Conservation (phyloP, 2,329 filamentous ascomycete species). For the Pestalotiopsis sp. region DNA sequence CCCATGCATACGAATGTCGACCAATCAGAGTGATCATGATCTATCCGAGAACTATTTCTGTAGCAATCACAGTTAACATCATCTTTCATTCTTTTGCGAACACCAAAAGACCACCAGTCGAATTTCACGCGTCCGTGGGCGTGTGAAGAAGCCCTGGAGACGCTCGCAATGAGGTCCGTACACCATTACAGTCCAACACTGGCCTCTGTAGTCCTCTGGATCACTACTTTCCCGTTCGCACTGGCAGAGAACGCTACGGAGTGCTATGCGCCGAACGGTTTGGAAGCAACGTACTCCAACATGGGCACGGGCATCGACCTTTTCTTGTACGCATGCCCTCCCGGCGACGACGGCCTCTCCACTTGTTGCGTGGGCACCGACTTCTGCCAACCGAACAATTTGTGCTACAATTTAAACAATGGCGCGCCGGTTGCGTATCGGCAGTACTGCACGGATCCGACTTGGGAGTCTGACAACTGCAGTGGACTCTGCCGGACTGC, state of each 20-base stretch:
- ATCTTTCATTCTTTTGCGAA: neutral
- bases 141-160: neutral
- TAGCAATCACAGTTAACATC: neutral
- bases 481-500: neutral
- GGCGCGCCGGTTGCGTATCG: neutral
- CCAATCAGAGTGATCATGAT: neutral
- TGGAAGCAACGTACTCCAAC: neutral
- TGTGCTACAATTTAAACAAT: neutral
- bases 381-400: neutral
- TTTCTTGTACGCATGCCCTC: neutral
- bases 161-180: neutral
- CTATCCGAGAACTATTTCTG: neutral
- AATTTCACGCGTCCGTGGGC: neutral
- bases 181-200: neutral
- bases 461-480: neutral
- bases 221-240: neutral
- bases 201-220: neutral
- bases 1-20: neutral
- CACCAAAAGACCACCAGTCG: neutral
- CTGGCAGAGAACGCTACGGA: neutral
- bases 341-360: neutral
- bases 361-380: neutral
- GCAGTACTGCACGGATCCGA: conserved; percentile 3
- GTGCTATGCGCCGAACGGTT: neutral
- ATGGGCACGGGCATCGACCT: neutral